phyloP scores from a whole-genome alignment of 352 stramenopile species.

The Peronosclerospora sorghi region DNA sequence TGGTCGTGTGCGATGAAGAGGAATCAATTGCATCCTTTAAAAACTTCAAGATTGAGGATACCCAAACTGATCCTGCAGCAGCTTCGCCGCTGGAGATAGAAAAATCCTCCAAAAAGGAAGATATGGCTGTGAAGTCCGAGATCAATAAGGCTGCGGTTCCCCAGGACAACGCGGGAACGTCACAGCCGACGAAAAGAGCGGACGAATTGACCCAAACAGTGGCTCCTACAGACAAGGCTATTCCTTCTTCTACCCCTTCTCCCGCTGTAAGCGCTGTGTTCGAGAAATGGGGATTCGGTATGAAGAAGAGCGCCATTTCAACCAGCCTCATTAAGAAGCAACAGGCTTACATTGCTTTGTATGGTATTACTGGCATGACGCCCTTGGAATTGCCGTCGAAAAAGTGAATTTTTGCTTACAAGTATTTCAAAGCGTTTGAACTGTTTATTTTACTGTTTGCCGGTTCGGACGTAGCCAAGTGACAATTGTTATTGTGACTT shows the following conservation, averaged over 20 bases:
- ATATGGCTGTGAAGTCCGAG: conserved; percentile 34
- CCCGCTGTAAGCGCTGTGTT: conserved; percentile 20
- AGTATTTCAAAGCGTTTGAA: no score
- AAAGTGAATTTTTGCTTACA: no score
- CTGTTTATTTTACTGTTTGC: no score
- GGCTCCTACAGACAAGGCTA: no score
- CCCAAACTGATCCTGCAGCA: conserved; percentile 19
- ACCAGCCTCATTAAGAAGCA: conserved; percentile 77
- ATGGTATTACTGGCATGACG: conserved; percentile 74
- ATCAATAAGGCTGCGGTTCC: conserved; percentile 42
- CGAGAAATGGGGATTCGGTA: conserved; percentile 60
- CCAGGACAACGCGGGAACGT: conserved; percentile 32
- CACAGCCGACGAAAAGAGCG: no score
- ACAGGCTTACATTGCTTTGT: conserved; percentile 74
- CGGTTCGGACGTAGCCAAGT: conserved; percentile 4
- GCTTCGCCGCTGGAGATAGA: conserved; percentile 43
- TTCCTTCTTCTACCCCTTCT: conserved; percentile 13
- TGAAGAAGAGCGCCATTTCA: conserved; percentile 75
- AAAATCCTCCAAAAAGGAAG: conserved; percentile 58
- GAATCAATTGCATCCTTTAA: conserved; percentile 53
- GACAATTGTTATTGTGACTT: no score
- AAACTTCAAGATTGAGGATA: conserved; percentile 66
- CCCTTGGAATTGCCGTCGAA: conserved; percentile 31
- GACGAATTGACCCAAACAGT: no score
- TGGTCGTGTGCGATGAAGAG: conserved; percentile 91